phyloP scores from a whole-genome alignment of 2,329 filamentous ascomycete genomes.

The Alternaria sp. region DNA sequence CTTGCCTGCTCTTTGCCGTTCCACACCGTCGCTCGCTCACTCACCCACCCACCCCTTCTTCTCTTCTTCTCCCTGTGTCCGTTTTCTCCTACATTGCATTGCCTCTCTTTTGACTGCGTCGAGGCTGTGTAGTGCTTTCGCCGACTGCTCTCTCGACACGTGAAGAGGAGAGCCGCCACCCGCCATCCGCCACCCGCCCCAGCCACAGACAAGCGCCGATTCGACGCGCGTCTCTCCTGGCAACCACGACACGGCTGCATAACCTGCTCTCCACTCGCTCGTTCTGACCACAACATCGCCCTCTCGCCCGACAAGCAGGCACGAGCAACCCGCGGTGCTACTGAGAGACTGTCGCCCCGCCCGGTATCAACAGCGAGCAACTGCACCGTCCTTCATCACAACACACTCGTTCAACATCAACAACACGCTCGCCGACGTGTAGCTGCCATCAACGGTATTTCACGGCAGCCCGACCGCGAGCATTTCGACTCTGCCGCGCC shows the following conservation, averaged over 20 bases:
- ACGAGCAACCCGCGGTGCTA: conserved; percentile 29
- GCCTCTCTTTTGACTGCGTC: conserved; percentile 45
- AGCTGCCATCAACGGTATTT: conserved; percentile 14
- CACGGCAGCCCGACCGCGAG: conserved; percentile 29
- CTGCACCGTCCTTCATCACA: conserved; percentile 26
- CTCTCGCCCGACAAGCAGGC: conserved; percentile 28
- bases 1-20: conserved; percentile 43
- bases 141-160: conserved; percentile 23
- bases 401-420: conserved; percentile 38
- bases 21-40: conserved; percentile 43
- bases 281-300: conserved; percentile 26
- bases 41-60: conserved; percentile 23
- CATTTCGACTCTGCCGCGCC: conserved; percentile 41
- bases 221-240: conserved; percentile 47
- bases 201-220: conserved; percentile 35
- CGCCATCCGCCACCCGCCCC: conserved; percentile 18
- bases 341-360: conserved; percentile 9
- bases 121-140: conserved; percentile 25
- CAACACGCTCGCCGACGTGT: conserved; percentile 27
- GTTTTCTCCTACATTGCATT: conserved; percentile 33
- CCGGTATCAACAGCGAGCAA: conserved; percentile 22
- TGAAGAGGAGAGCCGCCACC: conserved; percentile 37
- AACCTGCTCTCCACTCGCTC: conserved; percentile 44
- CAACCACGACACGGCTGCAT: conserved; percentile 42
- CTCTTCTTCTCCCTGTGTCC: conserved; percentile 32